phyloP scores from a whole-genome alignment of 176 grass and related monocot genomes.

The Lolium rigidum region DNA sequence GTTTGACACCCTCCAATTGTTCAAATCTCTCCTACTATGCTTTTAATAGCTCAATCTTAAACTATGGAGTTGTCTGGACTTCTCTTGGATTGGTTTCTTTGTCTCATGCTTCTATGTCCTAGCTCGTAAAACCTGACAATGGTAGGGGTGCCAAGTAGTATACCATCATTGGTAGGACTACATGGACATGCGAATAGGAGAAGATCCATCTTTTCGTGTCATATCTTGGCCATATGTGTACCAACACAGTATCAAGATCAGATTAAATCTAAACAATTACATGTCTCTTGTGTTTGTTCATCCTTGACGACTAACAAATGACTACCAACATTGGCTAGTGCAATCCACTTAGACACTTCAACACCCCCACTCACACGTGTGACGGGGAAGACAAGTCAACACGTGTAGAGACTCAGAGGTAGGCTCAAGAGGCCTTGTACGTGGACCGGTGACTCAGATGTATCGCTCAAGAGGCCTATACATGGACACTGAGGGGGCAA shows the following conservation, averaged over 20 bases:
- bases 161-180: neutral
- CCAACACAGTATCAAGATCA: neutral
- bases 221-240: conserved; percentile 16
- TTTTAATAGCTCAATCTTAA: neutral
- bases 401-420: no score
- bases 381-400: no score
- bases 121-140: neutral
- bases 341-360: neutral
- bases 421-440: no score
- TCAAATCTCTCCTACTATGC: neutral
- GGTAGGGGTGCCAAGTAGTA: neutral
- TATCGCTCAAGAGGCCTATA: no score
- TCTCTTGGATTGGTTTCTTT: neutral
- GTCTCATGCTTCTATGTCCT: neutral
- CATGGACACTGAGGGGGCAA: no score
- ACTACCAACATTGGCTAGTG: neutral
- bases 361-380: no score
- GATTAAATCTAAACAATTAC: neutral
- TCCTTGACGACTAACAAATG: neutral
- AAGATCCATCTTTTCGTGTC: neutral
- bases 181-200: neutral
- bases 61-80: neutral
- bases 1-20: neutral
- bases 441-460: no score
- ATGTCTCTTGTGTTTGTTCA: neutral